Evolutionary conservation across 2,329 filamentous ascomycete species (phyloP).

Genomic region (Penicillium olsonii): DNA sequence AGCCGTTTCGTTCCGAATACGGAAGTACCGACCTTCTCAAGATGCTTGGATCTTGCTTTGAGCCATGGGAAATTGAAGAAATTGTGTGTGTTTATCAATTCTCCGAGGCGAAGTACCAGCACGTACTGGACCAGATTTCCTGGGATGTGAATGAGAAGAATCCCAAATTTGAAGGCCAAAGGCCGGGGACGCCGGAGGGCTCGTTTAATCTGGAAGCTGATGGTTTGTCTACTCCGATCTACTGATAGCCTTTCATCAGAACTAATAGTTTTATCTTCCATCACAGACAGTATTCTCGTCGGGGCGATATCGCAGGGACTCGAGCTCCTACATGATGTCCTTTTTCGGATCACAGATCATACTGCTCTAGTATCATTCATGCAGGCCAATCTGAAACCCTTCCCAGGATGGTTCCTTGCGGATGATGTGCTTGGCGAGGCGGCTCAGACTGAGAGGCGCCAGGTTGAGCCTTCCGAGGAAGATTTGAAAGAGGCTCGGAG

Average conservation of each 20-base stretch:
- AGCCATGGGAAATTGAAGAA: constrained; percentile 17
- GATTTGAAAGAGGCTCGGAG: not conserved
- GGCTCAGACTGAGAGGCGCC: not conserved
- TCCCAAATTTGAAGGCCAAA: constrained; percentile 8
- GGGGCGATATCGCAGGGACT: not conserved
- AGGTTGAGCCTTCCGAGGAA: not conserved
- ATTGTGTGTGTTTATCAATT: constrained; percentile 7
- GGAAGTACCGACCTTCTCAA: not conserved
- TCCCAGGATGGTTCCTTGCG: not conserved
- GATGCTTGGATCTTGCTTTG: not conserved
- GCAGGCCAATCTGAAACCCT: constrained; percentile 3
- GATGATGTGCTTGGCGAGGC: not conserved
- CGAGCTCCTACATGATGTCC: not conserved
- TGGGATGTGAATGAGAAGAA: constrained; percentile 13
- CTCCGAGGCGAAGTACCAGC: not conserved
- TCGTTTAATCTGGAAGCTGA: not conserved
- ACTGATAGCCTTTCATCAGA: not conserved
- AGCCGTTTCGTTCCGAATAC: not conserved
- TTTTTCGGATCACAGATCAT: not conserved
- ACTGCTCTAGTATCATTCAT: not conserved
- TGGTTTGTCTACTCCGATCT: not conserved
- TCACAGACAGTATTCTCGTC: no score
- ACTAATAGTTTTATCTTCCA: no score
- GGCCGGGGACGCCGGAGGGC: not conserved
- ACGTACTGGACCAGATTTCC: constrained; percentile 5